Evolutionary conservation across 495 filamentous ascomycete genomes (phyloP).

Genomic region (Penicillium daleae): DNA sequence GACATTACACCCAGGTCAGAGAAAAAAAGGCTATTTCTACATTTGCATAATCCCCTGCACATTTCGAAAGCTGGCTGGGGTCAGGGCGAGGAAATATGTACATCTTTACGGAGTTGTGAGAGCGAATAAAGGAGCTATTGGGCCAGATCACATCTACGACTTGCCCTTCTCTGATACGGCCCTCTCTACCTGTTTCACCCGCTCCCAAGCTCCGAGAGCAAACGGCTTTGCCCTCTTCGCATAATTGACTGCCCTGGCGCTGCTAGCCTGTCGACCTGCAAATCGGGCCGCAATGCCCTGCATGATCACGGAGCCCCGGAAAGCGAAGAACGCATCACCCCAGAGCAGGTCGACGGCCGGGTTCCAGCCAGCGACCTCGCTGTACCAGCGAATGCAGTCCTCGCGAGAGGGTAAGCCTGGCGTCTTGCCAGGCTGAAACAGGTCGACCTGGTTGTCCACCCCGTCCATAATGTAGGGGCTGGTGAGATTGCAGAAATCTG

Average conservation of each 20-base stretch:
- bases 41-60: too few relatives aligned
- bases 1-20: too few relatives aligned
- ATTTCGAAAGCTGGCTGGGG: too few relatives aligned
- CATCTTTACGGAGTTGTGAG: too few relatives aligned
- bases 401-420: constrained; percentile 75
- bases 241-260: constrained; percentile 77
- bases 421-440: constrained; percentile 64
- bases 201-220: constrained; percentile 75
- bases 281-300: constrained; percentile 88
- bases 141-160: too few relatives aligned
- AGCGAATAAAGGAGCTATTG: too few relatives aligned
- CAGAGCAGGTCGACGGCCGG: constrained; percentile 29
- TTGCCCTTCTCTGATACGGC: too few relatives aligned
- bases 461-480: constrained; percentile 65
- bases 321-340: constrained; percentile 58
- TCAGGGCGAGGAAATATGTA: too few relatives aligned
- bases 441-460: constrained; percentile 37
- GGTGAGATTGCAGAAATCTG: constrained; percentile 80
- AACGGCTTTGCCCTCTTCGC: constrained; percentile 51
- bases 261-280: constrained; percentile 87
- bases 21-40: too few relatives aligned
- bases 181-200: constrained; percentile 51
- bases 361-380: too few relatives aligned
- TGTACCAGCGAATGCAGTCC: constrained; percentile 81
- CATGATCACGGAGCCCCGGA: constrained; percentile 75